Evolutionary conservation across 2,329 filamentous ascomycete genomes (phyloP), one percentile per base, ranked within the genome.

Genomic region (Fusarium sp.): DNA sequence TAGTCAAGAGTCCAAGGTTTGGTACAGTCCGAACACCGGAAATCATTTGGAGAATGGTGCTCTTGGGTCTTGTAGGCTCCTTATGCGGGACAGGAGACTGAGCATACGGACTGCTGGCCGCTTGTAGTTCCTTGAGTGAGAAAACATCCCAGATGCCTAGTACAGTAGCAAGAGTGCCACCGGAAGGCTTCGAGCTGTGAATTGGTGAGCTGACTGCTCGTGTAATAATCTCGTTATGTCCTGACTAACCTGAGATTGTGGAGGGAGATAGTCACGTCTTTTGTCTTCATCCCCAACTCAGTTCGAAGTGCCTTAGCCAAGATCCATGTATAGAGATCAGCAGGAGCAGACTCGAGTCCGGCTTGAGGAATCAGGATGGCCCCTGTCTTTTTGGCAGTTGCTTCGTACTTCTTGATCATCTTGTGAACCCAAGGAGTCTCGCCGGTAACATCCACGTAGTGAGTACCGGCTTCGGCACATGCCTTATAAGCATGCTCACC

Each of bases 131-230:
- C 47, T 80, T 78, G 19, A 86, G 50, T 22, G 79, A 78, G 72
- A 84, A 89, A 45, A 78, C 76, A 26, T 90, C 87, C 57, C 88
- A 81, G 22, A 89, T 68, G 46, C 76, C 84, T 15, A 97, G 77
- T 6, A 89, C 81, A 0, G 93, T 94, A 33, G 87, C 83, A 6
- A 94, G 79, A 3, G 92, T 90, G 46, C 89, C 89, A n/a, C 89
- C 89, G 2, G 89, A 91, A 4, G 87, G 84, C 2, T 78, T 71
- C 55, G 71, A 65, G 28, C 75, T 76, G 37, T 17, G 50, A 26
- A 30, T 35, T 22, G 10, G 28, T 74, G 37, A 72, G 62, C 20
- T 22, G 20, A 10, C 7, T 17, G 30, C n/a, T 26, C 30, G 28
- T 19, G 15, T 28, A 26, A 13, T 11, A n/a, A 14, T 35, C 32